These are phyloP conservation scores for Byssochlamys sp. DNA, from an alignment of 2,329 filamentous ascomycete species.

Conservation along the genomic window DNA sequence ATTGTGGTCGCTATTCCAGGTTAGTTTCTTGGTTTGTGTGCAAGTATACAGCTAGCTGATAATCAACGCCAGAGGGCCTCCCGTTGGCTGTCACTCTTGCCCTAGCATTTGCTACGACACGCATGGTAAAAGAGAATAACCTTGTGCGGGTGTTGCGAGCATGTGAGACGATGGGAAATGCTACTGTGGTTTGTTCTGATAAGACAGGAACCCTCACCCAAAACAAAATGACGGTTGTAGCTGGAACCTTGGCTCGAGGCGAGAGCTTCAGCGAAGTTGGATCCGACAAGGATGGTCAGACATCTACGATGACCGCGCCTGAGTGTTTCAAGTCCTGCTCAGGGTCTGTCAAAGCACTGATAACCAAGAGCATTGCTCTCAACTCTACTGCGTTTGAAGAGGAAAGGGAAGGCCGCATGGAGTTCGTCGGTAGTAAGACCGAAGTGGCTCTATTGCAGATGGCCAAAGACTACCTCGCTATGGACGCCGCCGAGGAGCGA, in stretches of 20 bases:
- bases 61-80: conserved; percentile 49
- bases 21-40: conserved; percentile 10
- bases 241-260: conserved; percentile 55
- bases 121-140: conserved; percentile 70
- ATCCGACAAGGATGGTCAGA: conserved; percentile 8
- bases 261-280: conserved; percentile 44
- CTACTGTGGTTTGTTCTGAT: conserved; percentile 70
- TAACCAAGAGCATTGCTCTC: conserved; percentile 35
- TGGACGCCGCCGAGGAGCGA: conserved; percentile 58
- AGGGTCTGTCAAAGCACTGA: conserved; percentile 22
- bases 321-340: conserved; percentile 25
- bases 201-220: conserved; percentile 68
- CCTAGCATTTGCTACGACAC: conserved; percentile 65
- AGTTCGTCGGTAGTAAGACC: conserved; percentile 68
- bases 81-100: conserved; percentile 70
- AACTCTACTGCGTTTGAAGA: conserved; percentile 67
- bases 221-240: conserved; percentile 68
- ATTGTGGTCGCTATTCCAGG: conserved; percentile 67
- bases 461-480: conserved; percentile 56
- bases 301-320: conserved; percentile 12
- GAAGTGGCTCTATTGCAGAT: conserved; percentile 65
- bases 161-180: conserved; percentile 74
- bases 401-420: conserved; percentile 55
- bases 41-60: conserved; percentile 1
- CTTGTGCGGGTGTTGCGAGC: conserved; percentile 66